phyloP scores from a whole-genome alignment of 371 early-diverging fungal species.

The Umbelopsis sp. region DNA sequence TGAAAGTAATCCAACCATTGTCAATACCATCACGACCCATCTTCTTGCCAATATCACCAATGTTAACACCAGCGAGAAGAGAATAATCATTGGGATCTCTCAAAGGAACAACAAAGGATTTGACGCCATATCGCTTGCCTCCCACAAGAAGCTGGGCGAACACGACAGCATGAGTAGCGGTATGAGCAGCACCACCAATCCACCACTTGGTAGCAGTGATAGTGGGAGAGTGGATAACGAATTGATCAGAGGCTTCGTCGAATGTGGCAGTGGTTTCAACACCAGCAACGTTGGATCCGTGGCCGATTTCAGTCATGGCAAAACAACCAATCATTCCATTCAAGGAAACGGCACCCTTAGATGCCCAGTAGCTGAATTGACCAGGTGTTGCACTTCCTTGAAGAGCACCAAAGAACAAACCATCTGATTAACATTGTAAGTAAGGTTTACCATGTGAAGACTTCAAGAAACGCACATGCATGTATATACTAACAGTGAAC shows the following conservation, averaged over 20 bases:
- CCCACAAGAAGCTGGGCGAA: conserved; percentile 82
- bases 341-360: conserved; percentile 84
- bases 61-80: conserved; percentile 64
- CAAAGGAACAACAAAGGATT: conserved; percentile 79
- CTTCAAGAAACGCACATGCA: background rate
- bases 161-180: conserved; percentile 83
- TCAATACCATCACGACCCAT: conserved; percentile 87
- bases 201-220: conserved; percentile 96
- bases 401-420: conserved; percentile 89
- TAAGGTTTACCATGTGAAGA: conserved; percentile 9
- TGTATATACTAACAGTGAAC: conserved; percentile 70
- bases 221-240: conserved; percentile 89
- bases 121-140: conserved; percentile 78
- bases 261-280: conserved; percentile 94
- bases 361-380: conserved; percentile 88
- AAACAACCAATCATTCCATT: conserved; percentile 88
- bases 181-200: conserved; percentile 94
- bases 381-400: conserved; percentile 87
- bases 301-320: conserved; percentile 91
- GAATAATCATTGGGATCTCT: conserved; percentile 64
- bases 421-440: conserved; percentile 40
- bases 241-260: conserved; percentile 82
- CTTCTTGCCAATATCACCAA: conserved; percentile 76
- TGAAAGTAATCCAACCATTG: conserved; percentile 87
- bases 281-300: conserved; percentile 91